Evolutionary conservation across 1,284 basidiomycete species (phyloP).

Genomic region (Moesziomyces sp.): DNA sequence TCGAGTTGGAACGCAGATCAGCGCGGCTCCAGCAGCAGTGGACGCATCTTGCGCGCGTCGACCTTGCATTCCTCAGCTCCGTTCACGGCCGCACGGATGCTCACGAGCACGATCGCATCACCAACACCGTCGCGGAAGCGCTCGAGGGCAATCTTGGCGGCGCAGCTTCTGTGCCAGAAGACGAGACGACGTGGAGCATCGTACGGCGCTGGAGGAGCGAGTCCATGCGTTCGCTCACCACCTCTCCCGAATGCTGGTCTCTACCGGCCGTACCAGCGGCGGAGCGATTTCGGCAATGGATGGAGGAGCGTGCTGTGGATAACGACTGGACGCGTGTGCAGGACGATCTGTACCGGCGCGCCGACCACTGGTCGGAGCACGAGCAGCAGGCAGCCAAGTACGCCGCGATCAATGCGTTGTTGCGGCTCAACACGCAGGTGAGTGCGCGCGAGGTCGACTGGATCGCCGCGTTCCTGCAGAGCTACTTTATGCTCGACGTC

Average conservation of each 20-base stretch:
- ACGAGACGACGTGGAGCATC: conserved; percentile 26
- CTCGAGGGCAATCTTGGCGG: not conserved
- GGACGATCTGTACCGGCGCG: conserved; percentile 4
- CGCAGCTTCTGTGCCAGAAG: conserved; percentile 2
- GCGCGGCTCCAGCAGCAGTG: conserved; percentile 12
- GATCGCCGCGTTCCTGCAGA: conserved; percentile 41
- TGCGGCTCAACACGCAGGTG: conserved; percentile 26
- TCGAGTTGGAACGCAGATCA: conserved; percentile 7
- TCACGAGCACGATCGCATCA: conserved; percentile 4
- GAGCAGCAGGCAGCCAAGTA: conserved; percentile 45
- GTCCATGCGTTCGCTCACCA: conserved; percentile 7
- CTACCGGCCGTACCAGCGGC: not conserved
- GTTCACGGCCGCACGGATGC: conserved; percentile 12
- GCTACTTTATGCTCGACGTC: conserved; percentile 38
- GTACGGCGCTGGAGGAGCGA: conserved; percentile 12
- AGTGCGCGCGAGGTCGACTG: conserved; percentile 33
- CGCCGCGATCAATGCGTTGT: conserved; percentile 37
- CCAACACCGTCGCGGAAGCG: not conserved
- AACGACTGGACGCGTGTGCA: conserved; percentile 28
- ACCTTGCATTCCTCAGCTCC: conserved; percentile 21
- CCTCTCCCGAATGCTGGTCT: not conserved
- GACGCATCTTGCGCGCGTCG: conserved; percentile 9
- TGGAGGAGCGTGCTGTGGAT: conserved; percentile 3
- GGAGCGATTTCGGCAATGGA: conserved; percentile 5
- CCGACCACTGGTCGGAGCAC: conserved; percentile 36